These are phyloP conservation scores for Pyrus pyrifolia DNA, from an alignment of 306 rosid species.

Conservation along the genomic window DNA sequence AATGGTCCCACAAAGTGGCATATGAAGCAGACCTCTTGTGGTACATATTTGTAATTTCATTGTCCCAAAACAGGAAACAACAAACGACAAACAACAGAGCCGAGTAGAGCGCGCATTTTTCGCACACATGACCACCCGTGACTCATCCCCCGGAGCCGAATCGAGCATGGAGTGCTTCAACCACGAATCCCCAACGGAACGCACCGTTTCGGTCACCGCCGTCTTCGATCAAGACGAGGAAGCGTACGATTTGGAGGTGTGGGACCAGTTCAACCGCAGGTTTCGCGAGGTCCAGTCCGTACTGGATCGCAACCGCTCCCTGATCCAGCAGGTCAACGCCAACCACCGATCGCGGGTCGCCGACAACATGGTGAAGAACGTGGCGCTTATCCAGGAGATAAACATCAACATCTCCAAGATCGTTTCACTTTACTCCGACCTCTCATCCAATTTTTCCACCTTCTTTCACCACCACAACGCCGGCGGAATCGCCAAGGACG, in stretches of 20 bases:
- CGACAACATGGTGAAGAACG: conserved; percentile 20
- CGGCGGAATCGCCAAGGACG: no score
- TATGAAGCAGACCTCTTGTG: no score
- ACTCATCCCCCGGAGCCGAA: conserved; percentile 23
- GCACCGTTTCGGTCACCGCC: conserved; percentile 30
- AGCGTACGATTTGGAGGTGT: conserved; percentile 36
- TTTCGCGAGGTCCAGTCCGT: conserved; percentile 81
- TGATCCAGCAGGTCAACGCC: conserved; percentile 82
- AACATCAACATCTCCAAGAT: conserved; percentile 46
- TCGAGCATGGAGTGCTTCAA: conserved; percentile 28
- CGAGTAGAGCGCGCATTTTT: background rate
- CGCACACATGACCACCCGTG: conserved; percentile 33
- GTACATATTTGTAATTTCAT: background rate
- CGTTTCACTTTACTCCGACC: conserved; percentile 64
- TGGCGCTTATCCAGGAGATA: no score
- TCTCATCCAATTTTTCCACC: conserved; percentile 21
- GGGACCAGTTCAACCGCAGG: conserved; percentile 54
- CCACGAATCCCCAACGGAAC: conserved; percentile 14
- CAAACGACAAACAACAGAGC: background rate
- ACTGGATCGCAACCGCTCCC: conserved; percentile 60
- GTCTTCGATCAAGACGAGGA: conserved; percentile 24
- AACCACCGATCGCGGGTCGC: conserved; percentile 70
- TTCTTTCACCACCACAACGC: no score
- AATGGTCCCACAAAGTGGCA: no score
- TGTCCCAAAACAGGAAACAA: background rate